Evolutionary conservation across 371 early-diverging fungal genomes (phyloP), one percentile per base, ranked within the genome.

Genomic region (Rhizopus sp.): DNA sequence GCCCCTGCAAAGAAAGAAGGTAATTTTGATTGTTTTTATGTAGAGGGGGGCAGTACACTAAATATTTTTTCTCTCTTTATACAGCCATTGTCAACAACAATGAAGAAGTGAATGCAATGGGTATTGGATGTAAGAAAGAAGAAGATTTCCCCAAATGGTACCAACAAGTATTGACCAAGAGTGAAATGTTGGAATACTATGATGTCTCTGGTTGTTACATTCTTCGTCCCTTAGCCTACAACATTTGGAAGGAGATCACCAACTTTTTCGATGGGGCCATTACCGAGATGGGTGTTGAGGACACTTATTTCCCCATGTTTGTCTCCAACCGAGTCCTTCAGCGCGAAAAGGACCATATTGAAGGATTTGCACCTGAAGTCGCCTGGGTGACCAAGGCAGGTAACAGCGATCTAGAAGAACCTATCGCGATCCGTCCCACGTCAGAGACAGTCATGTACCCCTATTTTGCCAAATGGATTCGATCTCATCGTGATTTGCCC

Each of bases 381-480:
- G 99, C 99, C 31, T 99, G 99, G 99, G 99, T 99, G 30, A 99
- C 99, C 45, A 92, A 88, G 70, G 97, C 98, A 58, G 99, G 99
- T 33, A 83, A 79, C 63, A 88, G 86, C 55, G 95, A 96, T 41
- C 74, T 99, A 45, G 96, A 91, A 53, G 96, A 96, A 68, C 99
- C 98, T 23, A 90, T 99, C 69, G 99, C 99, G 54, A 92, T 99
- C 55, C 93, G 99, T 63, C 99, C 99, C 23, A 99, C 99, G 3
- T 99, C 99, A 12, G 99, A 99, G 80, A 96, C 99, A 13, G 98
- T 99, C 69, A 99, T 99, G 94, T 99, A 99, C 76, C 99, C 99
- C 51, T 94, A 93, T 74, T 99, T 94, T 73, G 87, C 98, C 58
- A 97, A 98, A 70, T 99, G 99, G 99, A 90, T 99, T 59, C 91